These are phyloP conservation scores for Plasmodium reichenowi DNA, from an alignment of 169 alveolate species.

Conservation along the genomic window DNA sequence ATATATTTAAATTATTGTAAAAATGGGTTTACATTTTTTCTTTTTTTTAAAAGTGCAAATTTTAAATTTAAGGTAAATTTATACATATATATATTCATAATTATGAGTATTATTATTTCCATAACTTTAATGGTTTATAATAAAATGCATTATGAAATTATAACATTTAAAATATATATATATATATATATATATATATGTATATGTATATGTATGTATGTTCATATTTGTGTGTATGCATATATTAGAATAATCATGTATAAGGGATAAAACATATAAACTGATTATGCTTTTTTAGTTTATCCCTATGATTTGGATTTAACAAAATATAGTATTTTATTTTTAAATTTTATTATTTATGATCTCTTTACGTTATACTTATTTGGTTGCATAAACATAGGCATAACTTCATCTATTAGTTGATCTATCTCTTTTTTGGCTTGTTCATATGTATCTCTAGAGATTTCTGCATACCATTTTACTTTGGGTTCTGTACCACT, in stretches of 20 bases:
- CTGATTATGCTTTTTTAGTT: neutral
- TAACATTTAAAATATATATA: neutral
- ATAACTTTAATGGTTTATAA: no score
- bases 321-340: neutral
- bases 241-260: neutral
- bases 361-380: constrained; percentile 20
- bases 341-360: neutral
- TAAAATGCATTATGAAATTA: no score
- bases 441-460: constrained; percentile 77
- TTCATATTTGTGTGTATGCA: neutral
- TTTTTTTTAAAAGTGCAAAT: no score
- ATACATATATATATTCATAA: no score
- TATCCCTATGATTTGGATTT: neutral
- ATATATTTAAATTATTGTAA: no score
- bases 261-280: no score
- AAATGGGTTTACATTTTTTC: no score
- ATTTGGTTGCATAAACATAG: constrained; percentile 80
- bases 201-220: neutral
- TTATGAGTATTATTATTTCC: no score
- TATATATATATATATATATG: neutral
- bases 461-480: constrained; percentile 85
- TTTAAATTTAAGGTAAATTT: no score
- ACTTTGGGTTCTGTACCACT: constrained; percentile 91
- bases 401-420: constrained; percentile 79
- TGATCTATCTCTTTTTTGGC: constrained; percentile 76